Evolutionary conservation across 2,329 filamentous ascomycete genomes (phyloP), one percentile per base, ranked within the genome.

Genomic region (Fusarium fujikuroi): DNA sequence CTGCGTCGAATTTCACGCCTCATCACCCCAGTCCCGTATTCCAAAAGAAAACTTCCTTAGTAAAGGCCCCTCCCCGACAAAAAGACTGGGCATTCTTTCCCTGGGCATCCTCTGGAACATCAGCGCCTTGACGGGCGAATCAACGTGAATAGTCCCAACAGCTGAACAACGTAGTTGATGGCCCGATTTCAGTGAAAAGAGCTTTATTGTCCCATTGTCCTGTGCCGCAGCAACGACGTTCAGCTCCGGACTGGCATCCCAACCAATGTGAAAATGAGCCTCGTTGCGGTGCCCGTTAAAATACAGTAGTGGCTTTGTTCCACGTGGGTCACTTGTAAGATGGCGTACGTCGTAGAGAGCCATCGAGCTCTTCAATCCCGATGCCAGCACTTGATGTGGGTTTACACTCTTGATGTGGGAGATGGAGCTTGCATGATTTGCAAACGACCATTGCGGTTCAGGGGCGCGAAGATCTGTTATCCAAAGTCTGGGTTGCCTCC

Each of bases 261-360:
- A 85, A 2, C 89, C 90, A 15, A 87, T 82, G 23, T 85, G 78
- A 46, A 85, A 78, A 47, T 85, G 84, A 1, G 85, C 85, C 0
- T 78, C 76, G 75, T 91, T 92, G 36, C 77, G 76, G 78, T 90
- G 89, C 6, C 78, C 82, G 0, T 83, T 80, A 65, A 91, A 91
- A 1, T 60, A 60, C 14, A 91, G 76, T 4, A 89, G 74, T 0
- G 89, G 84, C 9, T 54, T 69, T 1, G 80, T 76, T 10, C 75
- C 70, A 58, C 76, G 75, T 4, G 72, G 49, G 9, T 66, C 66
- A 43, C 59, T 43, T 46, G 49, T 62, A 28, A 75, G 58, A 71
- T 84, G 89, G 3, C 90, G 88, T 37, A 88, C 69, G 70, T 92
- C 90, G 74, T 90, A 92, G 9, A 91, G 79, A 3, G 83, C 82